Conservation (phyloP, 208 protist genomes). For the Trypanosoma rangeli region DNA sequence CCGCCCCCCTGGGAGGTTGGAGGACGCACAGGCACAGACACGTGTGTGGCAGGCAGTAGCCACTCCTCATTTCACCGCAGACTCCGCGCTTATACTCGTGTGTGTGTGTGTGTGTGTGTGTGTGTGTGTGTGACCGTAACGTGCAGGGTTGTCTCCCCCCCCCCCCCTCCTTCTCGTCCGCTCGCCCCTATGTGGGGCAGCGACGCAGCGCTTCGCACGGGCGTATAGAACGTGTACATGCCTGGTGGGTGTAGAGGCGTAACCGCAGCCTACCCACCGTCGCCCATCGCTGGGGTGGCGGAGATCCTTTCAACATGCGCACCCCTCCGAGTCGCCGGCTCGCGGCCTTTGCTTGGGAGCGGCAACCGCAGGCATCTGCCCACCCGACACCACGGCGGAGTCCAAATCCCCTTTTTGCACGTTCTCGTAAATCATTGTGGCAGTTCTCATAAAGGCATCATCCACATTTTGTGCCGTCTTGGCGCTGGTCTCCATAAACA, state of each 20-base stretch:
- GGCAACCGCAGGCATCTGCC: constrained; percentile 18
- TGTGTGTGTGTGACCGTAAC: too few species aligned
- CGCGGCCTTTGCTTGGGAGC: background rate
- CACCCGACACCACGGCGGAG: constrained; percentile 62
- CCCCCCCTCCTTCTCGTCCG: background rate
- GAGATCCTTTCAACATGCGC: constrained; percentile 20
- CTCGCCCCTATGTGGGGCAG: too few species aligned
- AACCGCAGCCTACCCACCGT: too few species aligned
- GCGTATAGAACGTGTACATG: too few species aligned
- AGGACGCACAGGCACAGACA: too few species aligned
- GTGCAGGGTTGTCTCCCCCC: background rate
- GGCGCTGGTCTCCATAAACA: constrained; percentile 99
- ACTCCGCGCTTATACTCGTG: too few species aligned
- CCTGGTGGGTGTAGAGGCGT: too few species aligned
- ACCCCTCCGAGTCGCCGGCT: constrained; percentile 4
- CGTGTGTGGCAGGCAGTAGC: too few species aligned
- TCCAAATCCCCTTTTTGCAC: constrained; percentile 94
- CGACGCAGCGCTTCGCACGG: too few species aligned
- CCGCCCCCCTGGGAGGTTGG: background rate
- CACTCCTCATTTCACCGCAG: too few species aligned
- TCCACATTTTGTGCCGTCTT: constrained; percentile 97
- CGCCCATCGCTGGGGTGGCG: too few species aligned
- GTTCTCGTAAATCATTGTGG: constrained; percentile 95
- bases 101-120: background rate
- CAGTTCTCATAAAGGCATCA: constrained; percentile 96